phyloP scores from a whole-genome alignment of 1,139 yeast species.

The Pichia cactophila region DNA sequence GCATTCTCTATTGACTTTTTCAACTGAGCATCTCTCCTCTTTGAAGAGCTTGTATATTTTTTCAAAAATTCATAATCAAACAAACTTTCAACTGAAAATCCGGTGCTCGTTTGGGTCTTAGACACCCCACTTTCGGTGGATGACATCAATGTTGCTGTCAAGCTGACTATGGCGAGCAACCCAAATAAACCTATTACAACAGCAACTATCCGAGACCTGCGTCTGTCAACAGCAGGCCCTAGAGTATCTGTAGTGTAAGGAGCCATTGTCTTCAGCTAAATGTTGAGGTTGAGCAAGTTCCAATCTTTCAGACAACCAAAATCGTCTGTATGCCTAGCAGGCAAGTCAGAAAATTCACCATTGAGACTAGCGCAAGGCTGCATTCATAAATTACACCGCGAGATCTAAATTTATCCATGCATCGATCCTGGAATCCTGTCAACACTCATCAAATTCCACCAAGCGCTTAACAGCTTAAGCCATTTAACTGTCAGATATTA shows the following conservation, averaged over 20 bases:
- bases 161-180: background rate
- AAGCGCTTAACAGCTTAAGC: too few species aligned
- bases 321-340: too few species aligned
- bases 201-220: background rate
- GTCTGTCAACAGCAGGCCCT: background rate
- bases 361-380: too few species aligned
- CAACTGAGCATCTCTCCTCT: background rate
- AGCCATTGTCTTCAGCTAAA: background rate
- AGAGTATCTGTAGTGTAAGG: background rate
- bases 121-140: background rate
- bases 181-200: background rate
- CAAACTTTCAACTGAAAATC: background rate
- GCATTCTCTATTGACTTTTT: slow-evolving; percentile 1
- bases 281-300: background rate
- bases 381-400: too few species aligned
- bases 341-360: too few species aligned
- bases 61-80: slow-evolving; percentile 6
- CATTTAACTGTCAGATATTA: too few species aligned
- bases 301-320: too few species aligned
- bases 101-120: background rate
- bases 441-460: too few species aligned
- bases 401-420: background rate
- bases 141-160: background rate
- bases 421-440: background rate
- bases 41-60: slow-evolving; percentile 3